phyloP scores from a whole-genome alignment of 139 green algal species.

The Axilococcus clingmanii region DNA sequence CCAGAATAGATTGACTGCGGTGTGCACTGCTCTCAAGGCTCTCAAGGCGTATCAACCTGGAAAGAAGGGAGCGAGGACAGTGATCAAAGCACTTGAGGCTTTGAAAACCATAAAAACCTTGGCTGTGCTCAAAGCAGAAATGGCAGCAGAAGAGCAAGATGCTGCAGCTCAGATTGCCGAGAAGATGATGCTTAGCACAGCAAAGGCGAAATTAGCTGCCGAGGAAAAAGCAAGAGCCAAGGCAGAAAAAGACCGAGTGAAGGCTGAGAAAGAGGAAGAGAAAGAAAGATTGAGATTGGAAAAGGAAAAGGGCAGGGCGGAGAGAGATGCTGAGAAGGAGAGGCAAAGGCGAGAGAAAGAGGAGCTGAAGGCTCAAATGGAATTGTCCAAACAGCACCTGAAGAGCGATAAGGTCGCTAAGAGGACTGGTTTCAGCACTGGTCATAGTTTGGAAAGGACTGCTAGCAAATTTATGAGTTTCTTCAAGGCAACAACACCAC shows the following conservation, averaged over 20 bases:
- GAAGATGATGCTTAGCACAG: neutral
- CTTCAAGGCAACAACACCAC: slow-evolving; percentile 15
- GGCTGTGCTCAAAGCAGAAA: neutral
- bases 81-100: neutral
- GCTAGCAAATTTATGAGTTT: slow-evolving; percentile 33
- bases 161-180: neutral
- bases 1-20: too few relatives aligned
- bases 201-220: neutral
- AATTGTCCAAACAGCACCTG: neutral
- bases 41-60: neutral
- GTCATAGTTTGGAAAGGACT: slow-evolving; percentile 28
- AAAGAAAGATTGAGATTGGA: slow-evolving; percentile 24
- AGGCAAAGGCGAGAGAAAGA: slow-evolving; percentile 5
- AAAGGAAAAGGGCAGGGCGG: slow-evolving; percentile 10
- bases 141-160: neutral
- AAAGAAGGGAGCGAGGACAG: neutral
- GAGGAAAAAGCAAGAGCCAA: slow-evolving; percentile 5
- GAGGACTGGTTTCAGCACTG: slow-evolving; percentile 39
- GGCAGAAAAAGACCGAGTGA: slow-evolving; percentile 13
- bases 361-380: slow-evolving; percentile 12
- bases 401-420: slow-evolving; percentile 12
- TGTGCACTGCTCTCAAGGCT: too few relatives aligned
- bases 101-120: neutral
- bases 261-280: slow-evolving; percentile 26
- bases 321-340: slow-evolving; percentile 16